Conservation (phyloP, 176 grass and related monocot genomes). For the Puccinellia tenuiflora region DNA sequence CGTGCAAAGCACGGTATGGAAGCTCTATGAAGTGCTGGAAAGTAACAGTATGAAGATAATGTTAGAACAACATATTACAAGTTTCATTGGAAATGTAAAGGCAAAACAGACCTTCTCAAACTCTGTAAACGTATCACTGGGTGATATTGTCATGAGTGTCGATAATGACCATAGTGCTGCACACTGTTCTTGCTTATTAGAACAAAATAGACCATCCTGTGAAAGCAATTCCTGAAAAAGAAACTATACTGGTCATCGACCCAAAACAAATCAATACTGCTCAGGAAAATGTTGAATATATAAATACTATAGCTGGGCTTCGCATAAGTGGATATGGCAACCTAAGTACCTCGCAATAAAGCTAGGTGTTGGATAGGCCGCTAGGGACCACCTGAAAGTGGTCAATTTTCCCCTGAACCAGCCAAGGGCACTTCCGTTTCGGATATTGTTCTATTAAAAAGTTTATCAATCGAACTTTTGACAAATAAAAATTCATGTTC, state of each 20-base stretch:
- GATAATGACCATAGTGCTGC: constrained; percentile 73
- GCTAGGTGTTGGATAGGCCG: background rate
- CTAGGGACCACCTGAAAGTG: background rate
- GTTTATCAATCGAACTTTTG: background rate
- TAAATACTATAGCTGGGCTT: constrained; percentile 1
- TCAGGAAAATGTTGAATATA: background rate
- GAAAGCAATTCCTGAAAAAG: constrained; percentile 83
- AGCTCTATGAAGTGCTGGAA: constrained; percentile 76
- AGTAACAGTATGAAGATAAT: constrained; percentile 25
- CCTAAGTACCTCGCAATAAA: constrained; percentile 17
- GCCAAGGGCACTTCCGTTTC: background rate
- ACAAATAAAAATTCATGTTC: background rate
- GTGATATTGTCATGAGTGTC: constrained; percentile 81
- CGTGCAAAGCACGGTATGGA: constrained; percentile 62
- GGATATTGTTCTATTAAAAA: background rate
- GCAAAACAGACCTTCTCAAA: constrained; percentile 69
- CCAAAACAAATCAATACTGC: background rate
- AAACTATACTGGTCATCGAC: constrained; percentile 3
- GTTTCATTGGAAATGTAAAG: constrained; percentile 22
- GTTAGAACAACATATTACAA: constrained; percentile 20
- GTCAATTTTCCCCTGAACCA: background rate
- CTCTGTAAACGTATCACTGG: constrained; percentile 79
- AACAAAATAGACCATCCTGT: constrained; percentile 64
- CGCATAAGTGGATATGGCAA: background rate
- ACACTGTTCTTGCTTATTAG: constrained; percentile 41